A percentile compares a stretch with the other conserved stretches of the same genome.
Conservation (phyloP, 2,329 filamentous ascomycete species). For the Colletotrichum liaoningense region DNA sequence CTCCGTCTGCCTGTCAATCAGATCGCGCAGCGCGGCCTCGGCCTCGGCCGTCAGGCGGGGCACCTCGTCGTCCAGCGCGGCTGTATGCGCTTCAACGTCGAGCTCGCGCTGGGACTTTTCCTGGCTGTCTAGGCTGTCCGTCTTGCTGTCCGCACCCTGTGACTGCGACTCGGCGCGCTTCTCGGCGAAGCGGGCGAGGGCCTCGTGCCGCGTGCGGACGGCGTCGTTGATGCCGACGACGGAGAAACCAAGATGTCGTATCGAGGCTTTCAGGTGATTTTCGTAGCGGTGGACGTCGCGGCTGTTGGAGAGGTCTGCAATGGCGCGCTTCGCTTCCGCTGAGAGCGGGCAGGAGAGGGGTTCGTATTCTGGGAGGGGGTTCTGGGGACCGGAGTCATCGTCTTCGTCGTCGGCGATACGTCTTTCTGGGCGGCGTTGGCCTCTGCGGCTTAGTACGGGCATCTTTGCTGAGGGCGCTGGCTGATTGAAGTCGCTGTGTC, state of each 20-base stretch:
- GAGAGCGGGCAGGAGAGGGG: slow-evolving; percentile 59
- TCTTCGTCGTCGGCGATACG: slow-evolving; percentile 23
- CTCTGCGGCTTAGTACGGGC: slow-evolving; percentile 28
- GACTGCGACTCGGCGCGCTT: slow-evolving; percentile 48
- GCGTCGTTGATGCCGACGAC: slow-evolving; percentile 64
- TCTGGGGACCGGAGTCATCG: neutral
- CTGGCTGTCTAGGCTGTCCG: slow-evolving; percentile 23
- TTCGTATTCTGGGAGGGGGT: slow-evolving; percentile 61
- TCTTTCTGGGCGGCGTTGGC: slow-evolving; percentile 29
- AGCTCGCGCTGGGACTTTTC: slow-evolving; percentile 50
- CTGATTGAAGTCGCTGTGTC: neutral
- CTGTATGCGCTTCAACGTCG: slow-evolving; percentile 52
- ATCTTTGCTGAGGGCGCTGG: neutral
- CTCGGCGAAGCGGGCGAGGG: slow-evolving; percentile 45
- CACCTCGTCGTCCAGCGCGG: slow-evolving; percentile 51
- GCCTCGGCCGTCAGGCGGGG: slow-evolving; percentile 55
- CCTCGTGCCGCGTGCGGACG: slow-evolving; percentile 48
- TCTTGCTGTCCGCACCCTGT: neutral
- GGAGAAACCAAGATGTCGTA: slow-evolving; percentile 55
- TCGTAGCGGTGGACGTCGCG: slow-evolving; percentile 56
- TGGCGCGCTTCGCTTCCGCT: slow-evolving; percentile 48
- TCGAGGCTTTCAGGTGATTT: slow-evolving; percentile 57
- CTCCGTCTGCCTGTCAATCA: slow-evolving; percentile 62
- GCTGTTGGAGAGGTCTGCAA: slow-evolving; percentile 56
- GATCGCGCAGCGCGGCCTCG: slow-evolving; percentile 58